Base-by-base conservation (phyloP, 108 stramenopile genomes). In the Discostella pseudostelligera region DNA sequence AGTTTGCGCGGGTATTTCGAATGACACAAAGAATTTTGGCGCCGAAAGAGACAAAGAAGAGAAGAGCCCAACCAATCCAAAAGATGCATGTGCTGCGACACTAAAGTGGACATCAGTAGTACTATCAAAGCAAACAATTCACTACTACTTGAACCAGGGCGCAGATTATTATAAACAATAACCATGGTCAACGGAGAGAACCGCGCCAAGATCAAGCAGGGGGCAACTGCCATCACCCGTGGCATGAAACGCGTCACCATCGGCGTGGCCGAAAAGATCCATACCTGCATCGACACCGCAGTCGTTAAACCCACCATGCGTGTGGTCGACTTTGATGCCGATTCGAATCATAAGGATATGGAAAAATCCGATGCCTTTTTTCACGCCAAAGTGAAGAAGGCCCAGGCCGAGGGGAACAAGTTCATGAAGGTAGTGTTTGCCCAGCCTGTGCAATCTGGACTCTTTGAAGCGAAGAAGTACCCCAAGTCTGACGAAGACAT, bases 401-500 rank as follows among this genome's bases (percentile, higher is more conserved):
- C 78, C 12, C 72, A 56, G 54, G 45, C 32, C 39, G 78, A 72
- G 0, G 78, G 77, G 0, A 66, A 65, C 11, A 47, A 63, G 19
- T 69, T 53, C 26, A 43, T 75, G 29, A 67, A 62, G 47, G 74
- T 76, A 0, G 68, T 80, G 1, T 80, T 80, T 46, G 79, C 79
- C 14, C 39, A 54, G 47, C 79, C 79, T 2, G 40, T 80, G n/a
- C 17, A 19, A n/a, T 54, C 24, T 32, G 62, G 45, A 4, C 37
- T 47, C 19, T 76, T 39, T 13, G 26, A 57, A 26, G 19, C 74
- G 4, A 42, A 51, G 56, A 43, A 54, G 9, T 81, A 84, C 62
- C 70, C 70, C 1, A 95, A 95, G 74, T 48, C 39, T 3, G 65
- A 81, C 26, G 62, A 40, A 12, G 85, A 84, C 29, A 58, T 53